Percentiles rank a stretch among this genome's conserved stretches.
phyloP scores from a whole-genome alignment of 306 rosid genomes.

The Prinsepia uniflora region DNA sequence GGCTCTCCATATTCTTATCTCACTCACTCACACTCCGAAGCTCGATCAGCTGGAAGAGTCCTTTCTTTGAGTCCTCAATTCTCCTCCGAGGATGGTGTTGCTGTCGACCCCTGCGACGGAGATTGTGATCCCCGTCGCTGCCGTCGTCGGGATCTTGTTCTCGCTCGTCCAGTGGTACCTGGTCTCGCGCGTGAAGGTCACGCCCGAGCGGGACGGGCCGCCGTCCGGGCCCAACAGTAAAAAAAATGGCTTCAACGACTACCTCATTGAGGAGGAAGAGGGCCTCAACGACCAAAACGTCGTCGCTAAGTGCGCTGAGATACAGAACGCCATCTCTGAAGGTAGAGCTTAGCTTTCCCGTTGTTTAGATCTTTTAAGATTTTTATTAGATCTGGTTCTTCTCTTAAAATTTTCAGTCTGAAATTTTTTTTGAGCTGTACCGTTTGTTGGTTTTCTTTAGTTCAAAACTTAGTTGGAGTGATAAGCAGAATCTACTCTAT shows the following conservation, averaged over 20 bases:
- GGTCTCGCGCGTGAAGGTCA: constrained; percentile 65
- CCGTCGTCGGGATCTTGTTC: constrained; percentile 59
- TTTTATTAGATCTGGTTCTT: constrained; percentile 6
- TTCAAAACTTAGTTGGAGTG: constrained; percentile 1
- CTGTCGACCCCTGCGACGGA: constrained; percentile 56
- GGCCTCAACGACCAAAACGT: constrained; percentile 68
- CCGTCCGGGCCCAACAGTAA: constrained; percentile 28
- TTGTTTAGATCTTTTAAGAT: constrained; percentile 14
- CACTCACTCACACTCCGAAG: neutral
- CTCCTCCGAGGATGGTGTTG: constrained; percentile 44
- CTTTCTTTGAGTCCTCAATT: constrained; percentile 4
- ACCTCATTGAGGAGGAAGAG: constrained; percentile 67
- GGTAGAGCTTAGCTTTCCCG: constrained; percentile 36
- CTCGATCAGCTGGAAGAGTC: neutral
- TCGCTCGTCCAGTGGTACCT: constrained; percentile 59
- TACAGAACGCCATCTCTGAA: constrained; percentile 73
- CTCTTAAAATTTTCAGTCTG: too few relatives aligned
- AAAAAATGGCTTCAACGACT: constrained; percentile 59
- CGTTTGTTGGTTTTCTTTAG: constrained; percentile 10
- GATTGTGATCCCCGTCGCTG: constrained; percentile 58
- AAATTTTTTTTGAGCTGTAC: too few relatives aligned
- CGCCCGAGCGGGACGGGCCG: constrained; percentile 41
- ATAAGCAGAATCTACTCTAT: neutral
- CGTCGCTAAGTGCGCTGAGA: constrained; percentile 66
- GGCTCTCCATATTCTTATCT: neutral